Base-by-base conservation (phyloP, 768 basidiomycete species). In the Lactarius evosmus region DNA sequence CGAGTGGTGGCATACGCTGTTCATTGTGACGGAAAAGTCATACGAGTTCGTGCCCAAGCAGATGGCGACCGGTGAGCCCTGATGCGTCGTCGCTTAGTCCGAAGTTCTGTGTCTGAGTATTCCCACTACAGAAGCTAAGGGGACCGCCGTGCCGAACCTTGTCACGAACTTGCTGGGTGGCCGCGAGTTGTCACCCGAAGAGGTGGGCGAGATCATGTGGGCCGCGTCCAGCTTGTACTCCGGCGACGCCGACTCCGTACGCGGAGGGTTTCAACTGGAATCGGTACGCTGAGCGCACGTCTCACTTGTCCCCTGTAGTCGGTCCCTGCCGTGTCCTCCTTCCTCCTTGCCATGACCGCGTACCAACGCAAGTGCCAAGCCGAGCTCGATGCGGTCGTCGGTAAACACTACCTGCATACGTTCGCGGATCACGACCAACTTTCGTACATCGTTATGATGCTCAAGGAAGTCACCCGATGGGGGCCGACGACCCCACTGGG, bases 271-370 rank as follows among this genome's bases (percentile, higher is more conserved):
- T 1, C 25, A 3, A 27, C 29, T 34, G 12, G 22, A 16, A 9
- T 33, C 11, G 34, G 25, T 3, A 1, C 25, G 7, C 22, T 27
- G 17, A 38, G 4, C 2, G 0, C 19, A n/a, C 14, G 38, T 32
- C 46, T 49, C 46, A 25, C n/a, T n/a, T n/a, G 22, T 54, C 8
- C 7, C 19, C 27, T n/a, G 11, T 19, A 68, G 67, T 66, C 72
- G 17, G 69, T 70, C 27, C 68, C 70, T 14, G 66, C 73, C 2
- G 58, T 74, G 56, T 49, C 62, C 4, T 72, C 71, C 7, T 71
- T 73, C 62, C 66, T 74, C 52, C 62, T 73, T 19, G 73, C 71
- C 17, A 71, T 73, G 69, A 69, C 72, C 2, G 65, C 70, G 60
- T 68, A 71, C 53, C 73, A 67, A 33, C 58, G 52, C 36, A 71